These are phyloP conservation scores for Umbelopsis sp. DNA, from an alignment of 371 early-diverging fungal species.

Conservation along the genomic window DNA sequence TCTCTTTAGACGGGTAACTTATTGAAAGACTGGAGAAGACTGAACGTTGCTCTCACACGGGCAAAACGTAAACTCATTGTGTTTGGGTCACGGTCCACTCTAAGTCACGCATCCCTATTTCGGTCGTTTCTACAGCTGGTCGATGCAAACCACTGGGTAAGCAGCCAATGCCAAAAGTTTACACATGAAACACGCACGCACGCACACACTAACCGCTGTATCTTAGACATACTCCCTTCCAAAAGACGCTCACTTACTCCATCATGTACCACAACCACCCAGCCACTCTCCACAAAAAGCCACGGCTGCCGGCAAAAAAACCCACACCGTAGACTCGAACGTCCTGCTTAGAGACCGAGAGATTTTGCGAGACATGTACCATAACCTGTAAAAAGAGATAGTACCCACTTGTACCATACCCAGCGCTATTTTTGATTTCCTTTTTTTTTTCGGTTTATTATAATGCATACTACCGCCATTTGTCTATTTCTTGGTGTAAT, in stretches of 20 bases:
- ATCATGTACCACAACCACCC: slow-evolving; percentile 16
- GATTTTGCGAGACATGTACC: slow-evolving; percentile 34
- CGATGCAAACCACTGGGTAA: slow-evolving; percentile 55
- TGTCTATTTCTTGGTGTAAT: slow-evolving; percentile 58
- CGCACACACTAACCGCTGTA: background rate
- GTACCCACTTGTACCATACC: background rate
- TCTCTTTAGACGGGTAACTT: slow-evolving; percentile 77
- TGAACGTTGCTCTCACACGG: slow-evolving; percentile 98
- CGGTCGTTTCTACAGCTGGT: slow-evolving; percentile 54
- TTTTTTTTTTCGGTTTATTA: background rate
- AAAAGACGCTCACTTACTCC: slow-evolving; percentile 23
- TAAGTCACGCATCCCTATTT: slow-evolving; percentile 61
- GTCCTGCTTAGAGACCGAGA: slow-evolving; percentile 31
- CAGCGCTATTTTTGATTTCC: background rate
- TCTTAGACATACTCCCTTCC: slow-evolving; percentile 28
- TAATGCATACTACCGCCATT: background rate
- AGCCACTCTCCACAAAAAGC: slow-evolving; percentile 2
- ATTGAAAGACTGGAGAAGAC: slow-evolving; percentile 88
- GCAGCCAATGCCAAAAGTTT: background rate
- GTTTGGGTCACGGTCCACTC: slow-evolving; percentile 79
- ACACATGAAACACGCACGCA: background rate
- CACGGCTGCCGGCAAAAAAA: background rate
- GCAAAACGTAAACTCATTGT: slow-evolving; percentile 91
- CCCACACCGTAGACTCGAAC: slow-evolving; percentile 7
- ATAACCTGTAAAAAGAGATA: background rate